Conservation (phyloP, 192 early-diverging fungal species). For the Coemansia sp. region DNA sequence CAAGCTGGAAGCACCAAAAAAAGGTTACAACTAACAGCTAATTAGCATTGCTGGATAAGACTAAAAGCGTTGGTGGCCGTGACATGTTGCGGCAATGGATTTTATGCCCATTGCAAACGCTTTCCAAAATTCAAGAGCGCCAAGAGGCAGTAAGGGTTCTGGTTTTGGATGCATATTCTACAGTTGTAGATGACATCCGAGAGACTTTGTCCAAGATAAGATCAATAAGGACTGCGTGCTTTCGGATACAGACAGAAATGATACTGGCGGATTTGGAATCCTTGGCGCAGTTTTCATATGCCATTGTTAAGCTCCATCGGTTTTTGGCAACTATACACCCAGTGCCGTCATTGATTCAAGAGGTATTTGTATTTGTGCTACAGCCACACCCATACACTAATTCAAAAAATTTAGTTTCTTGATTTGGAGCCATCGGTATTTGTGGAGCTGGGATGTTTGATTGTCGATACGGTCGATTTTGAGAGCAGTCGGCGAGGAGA, state of each 20-base stretch:
- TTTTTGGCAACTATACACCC: constrained; percentile 14
- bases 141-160: constrained; percentile 25
- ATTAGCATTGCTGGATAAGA: constrained; percentile 37
- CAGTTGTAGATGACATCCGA: constrained; percentile 12
- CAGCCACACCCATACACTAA: background rate
- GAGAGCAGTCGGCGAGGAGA: constrained; percentile 24
- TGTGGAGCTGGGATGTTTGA: constrained; percentile 19
- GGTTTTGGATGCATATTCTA: background rate
- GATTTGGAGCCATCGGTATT: constrained; percentile 20
- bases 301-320: constrained; percentile 21
- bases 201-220: constrained; percentile 14
- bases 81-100: constrained; percentile 36
- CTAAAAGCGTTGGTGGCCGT: constrained; percentile 28
- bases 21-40: too few relatives aligned
- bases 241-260: constrained; percentile 34
- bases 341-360: constrained; percentile 15
- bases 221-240: constrained; percentile 17
- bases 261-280: constrained; percentile 30
- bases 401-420: constrained; percentile 17
- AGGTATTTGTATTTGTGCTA: constrained; percentile 12
- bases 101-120: constrained; percentile 24
- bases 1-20: too few relatives aligned
- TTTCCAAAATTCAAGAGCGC: constrained; percentile 25
- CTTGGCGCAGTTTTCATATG: constrained; percentile 36
- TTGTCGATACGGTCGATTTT: constrained; percentile 36